Evolutionary conservation across 169 alveolate species (phyloP), one percentile per base, ranked within the genome.

Genomic region (Plasmodium coatneyi): DNA sequence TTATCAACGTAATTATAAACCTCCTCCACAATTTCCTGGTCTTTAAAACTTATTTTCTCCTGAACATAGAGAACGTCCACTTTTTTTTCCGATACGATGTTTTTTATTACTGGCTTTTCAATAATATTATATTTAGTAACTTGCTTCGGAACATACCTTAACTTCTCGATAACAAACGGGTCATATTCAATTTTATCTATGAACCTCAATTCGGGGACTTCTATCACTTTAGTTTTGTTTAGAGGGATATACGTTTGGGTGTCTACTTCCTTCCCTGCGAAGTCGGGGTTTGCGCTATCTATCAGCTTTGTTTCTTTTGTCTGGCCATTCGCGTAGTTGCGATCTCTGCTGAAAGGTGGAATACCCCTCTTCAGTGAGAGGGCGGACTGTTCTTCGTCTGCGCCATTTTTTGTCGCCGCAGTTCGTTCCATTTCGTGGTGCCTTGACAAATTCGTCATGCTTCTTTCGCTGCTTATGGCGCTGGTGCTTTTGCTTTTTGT

Each of bases 61-160:
- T 87, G 84, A 16, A 87, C 80, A 10, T 87, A 79, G 9, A 87
- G 71, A 54, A 87, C 81, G 14, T 87, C 87, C 74, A 87, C 81
- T 87, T 87, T 87, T 87, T 76, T 87, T 76, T 87, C 93, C 36
- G 78, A 32, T 25, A 87, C 52, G 25, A 87, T 92, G 56, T 95
- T 92, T 83, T 95, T 95, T 14, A 95, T 76, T 66, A 95, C 93
- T 7, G 95, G 95, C 41, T 95, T 95, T 28, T 95, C 71, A 9
- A 95, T 95, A 36, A 95, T 93, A 83, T 95, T 95, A 80, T 95
- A 95, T 83, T 92, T 91, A 25, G 92, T 95, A 41, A 92, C 95
- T 43, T 95, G 95, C 84, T 92, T 95, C 39, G 95, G 95, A 9
- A 95, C 95, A 91, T 95, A 95, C 81, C 92, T 95, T 12, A 95